A percentile compares a stretch with the other conserved stretches of the same genome.
phyloP scores from a whole-genome alignment of 352 stramenopile species.

The Globisporangium paroecandrum region DNA sequence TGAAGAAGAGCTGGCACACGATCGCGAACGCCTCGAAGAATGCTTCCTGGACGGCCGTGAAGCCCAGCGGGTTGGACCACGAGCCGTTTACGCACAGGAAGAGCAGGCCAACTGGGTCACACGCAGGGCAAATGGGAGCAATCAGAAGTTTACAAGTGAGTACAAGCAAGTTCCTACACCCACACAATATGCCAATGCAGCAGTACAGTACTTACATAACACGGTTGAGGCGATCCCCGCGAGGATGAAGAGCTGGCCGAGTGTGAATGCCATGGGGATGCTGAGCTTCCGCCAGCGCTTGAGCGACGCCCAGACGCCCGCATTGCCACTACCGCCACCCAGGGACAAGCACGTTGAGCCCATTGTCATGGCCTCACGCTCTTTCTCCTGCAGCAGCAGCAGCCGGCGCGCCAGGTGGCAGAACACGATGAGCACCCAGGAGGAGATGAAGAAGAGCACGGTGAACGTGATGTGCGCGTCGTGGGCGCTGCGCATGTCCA shows the following conservation, averaged over 20 bases:
- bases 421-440: conserved; percentile 64
- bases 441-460: conserved; percentile 69
- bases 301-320: conserved; percentile 31
- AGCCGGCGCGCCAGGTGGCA: conserved; percentile 44
- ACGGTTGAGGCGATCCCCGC: conserved; percentile 52
- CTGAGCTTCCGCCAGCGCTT: conserved; percentile 54
- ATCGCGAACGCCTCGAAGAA: conserved; percentile 84
- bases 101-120: conserved; percentile 52
- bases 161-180: background rate
- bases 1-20: conserved; percentile 85
- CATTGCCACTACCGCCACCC: background rate
- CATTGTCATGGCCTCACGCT: conserved; percentile 10
- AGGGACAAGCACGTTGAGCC: background rate
- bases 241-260: conserved; percentile 47
- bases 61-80: conserved; percentile 74
- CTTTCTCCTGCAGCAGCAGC: conserved; percentile 35
- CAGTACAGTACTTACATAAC: conserved; percentile 47
- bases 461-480: conserved; percentile 71
- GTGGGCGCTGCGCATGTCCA: conserved; percentile 77
- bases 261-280: conserved; percentile 41
- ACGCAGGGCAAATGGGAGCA: background rate
- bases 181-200: background rate
- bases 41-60: conserved; percentile 77
- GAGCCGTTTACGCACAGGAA: conserved; percentile 81
- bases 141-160: background rate